phyloP scores from a whole-genome alignment of 495 filamentous ascomycete genomes.

The Hyaloscypha finlandica region DNA sequence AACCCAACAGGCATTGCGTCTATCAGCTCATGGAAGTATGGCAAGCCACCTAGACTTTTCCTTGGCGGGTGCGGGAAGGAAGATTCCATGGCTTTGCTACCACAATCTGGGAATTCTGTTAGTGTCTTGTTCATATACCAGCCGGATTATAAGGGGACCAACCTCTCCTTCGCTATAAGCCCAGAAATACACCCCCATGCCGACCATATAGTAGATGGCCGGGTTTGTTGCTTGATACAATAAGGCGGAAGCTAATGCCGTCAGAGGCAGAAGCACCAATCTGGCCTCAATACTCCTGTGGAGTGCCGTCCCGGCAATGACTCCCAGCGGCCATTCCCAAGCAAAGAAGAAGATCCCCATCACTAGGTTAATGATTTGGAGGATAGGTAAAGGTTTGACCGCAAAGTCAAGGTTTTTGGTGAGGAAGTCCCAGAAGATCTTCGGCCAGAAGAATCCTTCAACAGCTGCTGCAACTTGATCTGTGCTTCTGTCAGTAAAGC shows the following conservation, averaged over 20 bases:
- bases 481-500: conserved; percentile 43
- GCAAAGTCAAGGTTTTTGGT: conserved; percentile 87
- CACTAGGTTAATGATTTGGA: conserved; percentile 95
- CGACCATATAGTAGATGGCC: conserved; percentile 89
- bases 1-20: not conserved
- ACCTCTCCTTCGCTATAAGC: conserved; percentile 97
- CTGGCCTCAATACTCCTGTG: conserved; percentile 88
- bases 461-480: conserved; percentile 87
- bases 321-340: conserved; percentile 87
- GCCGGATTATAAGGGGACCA: conserved; percentile 6
- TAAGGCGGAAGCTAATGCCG: conserved; percentile 70
- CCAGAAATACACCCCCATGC: conserved; percentile 90
- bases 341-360: conserved; percentile 77
- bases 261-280: conserved; percentile 80
- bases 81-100: conserved; percentile 51
- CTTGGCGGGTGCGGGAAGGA: conserved; percentile 43
- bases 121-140: conserved; percentile 2
- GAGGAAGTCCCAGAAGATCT: conserved; percentile 97
- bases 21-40: not conserved
- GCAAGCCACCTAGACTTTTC: conserved; percentile 34
- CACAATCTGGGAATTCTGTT: conserved; percentile 22
- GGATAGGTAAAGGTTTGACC: conserved; percentile 82
- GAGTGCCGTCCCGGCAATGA: conserved; percentile 64
- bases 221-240: conserved; percentile 93
- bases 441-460: conserved; percentile 96